phyloP scores from a whole-genome alignment of 495 filamentous ascomycete genomes.

The Pyronema domesticum region DNA sequence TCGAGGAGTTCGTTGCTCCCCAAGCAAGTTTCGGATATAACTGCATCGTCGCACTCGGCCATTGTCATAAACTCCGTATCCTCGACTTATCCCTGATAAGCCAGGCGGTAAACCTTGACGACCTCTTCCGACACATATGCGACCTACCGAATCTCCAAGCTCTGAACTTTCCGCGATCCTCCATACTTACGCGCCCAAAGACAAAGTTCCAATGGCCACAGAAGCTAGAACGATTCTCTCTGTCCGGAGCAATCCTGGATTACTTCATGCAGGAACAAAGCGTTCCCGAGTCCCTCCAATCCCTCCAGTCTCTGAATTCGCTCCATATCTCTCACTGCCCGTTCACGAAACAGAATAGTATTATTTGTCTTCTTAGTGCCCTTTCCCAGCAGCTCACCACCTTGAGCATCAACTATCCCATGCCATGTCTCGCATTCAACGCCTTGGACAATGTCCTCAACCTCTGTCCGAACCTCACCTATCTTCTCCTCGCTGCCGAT shows the following conservation, averaged over 20 bases:
- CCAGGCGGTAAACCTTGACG: conserved; percentile 34
- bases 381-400: conserved; percentile 21
- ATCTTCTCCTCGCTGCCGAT: conserved; percentile 27
- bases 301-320: conserved; percentile 11
- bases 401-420: conserved; percentile 20
- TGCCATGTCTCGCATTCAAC: conserved; percentile 22
- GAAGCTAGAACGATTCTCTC: conserved; percentile 27
- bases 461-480: conserved; percentile 23
- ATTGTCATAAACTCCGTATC: conserved; percentile 37
- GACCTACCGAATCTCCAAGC: conserved; percentile 31
- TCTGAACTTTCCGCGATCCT: conserved; percentile 41
- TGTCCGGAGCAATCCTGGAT: conserved; percentile 31
- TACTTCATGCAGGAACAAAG: conserved; percentile 27
- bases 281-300: conserved; percentile 24
- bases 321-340: conserved; percentile 28
- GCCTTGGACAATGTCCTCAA: conserved; percentile 25
- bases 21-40: conserved; percentile 47
- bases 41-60: conserved; percentile 43
- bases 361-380: conserved; percentile 12
- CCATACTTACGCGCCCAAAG: conserved; percentile 23
- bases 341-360: conserved; percentile 10
- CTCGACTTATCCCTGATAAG: conserved; percentile 45
- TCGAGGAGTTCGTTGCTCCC: conserved; percentile 48
- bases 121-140: conserved; percentile 37
- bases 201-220: conserved; percentile 30